Evolutionary conservation across 345 rosid genomes (phyloP), one percentile per base, ranked within the genome.

Genomic region (rapeseed (Brassica napus)): DNA sequence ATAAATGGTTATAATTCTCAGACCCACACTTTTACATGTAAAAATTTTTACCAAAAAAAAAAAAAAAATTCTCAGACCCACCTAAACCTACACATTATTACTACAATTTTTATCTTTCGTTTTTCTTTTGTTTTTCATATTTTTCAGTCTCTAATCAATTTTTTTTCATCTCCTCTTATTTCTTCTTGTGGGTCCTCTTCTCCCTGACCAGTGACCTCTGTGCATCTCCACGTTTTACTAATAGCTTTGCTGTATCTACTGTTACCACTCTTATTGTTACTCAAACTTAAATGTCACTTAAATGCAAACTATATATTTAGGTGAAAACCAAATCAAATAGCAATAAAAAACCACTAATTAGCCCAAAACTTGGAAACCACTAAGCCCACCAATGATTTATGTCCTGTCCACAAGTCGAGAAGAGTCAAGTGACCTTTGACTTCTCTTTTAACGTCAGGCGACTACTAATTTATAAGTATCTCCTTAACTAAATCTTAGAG

Each of bases 201-300:
- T 60, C 7, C 58, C 26, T 47, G 55, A 47, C 4, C 30, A 26
- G 30, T 26, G 30, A 26, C 52, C 52, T 4, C 52, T 79, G 72
- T 74, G 76, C 72, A 52, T 74, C 34, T 74, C 79, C 83, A 80
- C 68, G 34, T 80, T 75, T 71, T 72, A 79, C 35, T 64, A 70
- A 42, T 63, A 58, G 74, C 82, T 21, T 71, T 7, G 75, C 65
- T 79, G 82, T 61, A 68, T 76, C 44, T 76, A 68, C 44, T 31
- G 24, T 64, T 77, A 67, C 82, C 77, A 67, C 74, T 77, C 69
- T 63, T 57, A 65, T 65, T 68, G 69, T 74, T 79, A 42, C 69
- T 57, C 57, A 54, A 60, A 24, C 71, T 57, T 79, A 68, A 73
- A 79, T 72, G 77, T 67, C 68, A 72, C 68, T 79, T 79, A 63